These are phyloP conservation scores for Colletotrichum gigasporum DNA, from an alignment of 2,329 filamentous ascomycete species.

Conservation along the genomic window DNA sequence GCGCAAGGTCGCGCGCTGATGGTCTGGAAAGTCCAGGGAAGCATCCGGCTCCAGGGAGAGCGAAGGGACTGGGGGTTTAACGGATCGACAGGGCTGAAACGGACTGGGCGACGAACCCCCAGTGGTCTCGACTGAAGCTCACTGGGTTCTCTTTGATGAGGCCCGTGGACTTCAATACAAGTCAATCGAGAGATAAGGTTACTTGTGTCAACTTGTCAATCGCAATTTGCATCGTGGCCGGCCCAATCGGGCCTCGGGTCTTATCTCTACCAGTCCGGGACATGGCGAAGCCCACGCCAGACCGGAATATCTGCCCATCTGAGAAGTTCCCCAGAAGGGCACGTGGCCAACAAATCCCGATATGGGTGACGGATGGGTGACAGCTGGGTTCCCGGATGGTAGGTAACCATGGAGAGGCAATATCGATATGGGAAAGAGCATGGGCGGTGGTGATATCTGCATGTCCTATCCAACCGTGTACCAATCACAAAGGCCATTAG, in stretches of 20 bases:
- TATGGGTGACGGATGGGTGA: not conserved
- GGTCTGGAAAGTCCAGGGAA: too few species aligned
- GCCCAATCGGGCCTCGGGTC: not conserved
- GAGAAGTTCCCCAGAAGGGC: not conserved
- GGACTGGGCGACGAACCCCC: conserved; percentile 1
- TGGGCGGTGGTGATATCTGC: conserved; percentile 25
- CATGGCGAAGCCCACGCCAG: not conserved
- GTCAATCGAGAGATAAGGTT: not conserved
- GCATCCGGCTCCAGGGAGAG: not conserved
- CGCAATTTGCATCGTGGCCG: not conserved
- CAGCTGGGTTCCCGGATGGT: not conserved
- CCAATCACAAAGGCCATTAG: not conserved
- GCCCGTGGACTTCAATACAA: not conserved
- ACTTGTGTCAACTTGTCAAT: not conserved
- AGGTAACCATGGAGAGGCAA: not conserved
- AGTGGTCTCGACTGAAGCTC: not conserved
- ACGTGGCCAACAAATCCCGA: conserved; percentile 1
- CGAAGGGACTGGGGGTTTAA: not conserved
- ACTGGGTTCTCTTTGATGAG: not conserved
- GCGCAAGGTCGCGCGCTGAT: too few species aligned
- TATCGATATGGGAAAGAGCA: not conserved
- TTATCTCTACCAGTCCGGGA: not conserved
- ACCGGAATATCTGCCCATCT: not conserved
- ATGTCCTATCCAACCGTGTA: conserved; percentile 10
- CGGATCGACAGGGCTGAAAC: conserved; percentile 29